phyloP scores from a whole-genome alignment of 1,284 basidiomycete genomes.

The Ceratobasidium sp. region DNA sequence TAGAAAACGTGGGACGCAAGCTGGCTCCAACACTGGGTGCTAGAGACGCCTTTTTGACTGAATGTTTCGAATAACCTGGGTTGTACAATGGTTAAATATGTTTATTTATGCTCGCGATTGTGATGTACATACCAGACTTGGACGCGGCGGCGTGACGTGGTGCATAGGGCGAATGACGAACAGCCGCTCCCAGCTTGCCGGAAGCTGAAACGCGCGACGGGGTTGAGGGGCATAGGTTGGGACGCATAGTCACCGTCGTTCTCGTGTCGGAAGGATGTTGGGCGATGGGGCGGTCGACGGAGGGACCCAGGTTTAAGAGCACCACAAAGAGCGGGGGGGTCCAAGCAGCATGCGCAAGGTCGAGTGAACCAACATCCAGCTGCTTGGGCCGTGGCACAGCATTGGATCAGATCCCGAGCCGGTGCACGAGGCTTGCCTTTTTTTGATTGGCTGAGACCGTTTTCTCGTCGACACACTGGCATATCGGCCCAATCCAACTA shows the following conservation, averaged over 20 bases:
- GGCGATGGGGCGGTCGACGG: background rate
- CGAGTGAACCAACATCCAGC: slow-evolving; percentile 9
- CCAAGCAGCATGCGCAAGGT: slow-evolving; percentile 22
- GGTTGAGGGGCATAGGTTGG: slow-evolving; percentile 1
- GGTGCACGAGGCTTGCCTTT: slow-evolving; percentile 5
- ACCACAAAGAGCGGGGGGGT: slow-evolving; percentile 8
- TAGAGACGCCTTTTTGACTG: background rate
- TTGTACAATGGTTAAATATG: background rate
- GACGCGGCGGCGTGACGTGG: background rate
- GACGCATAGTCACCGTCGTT: slow-evolving; percentile 1
- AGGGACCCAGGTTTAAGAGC: background rate
- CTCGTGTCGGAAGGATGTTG: background rate
- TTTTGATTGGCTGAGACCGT: background rate
- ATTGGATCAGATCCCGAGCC: background rate
- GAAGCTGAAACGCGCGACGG: slow-evolving; percentile 12
- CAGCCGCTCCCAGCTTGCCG: background rate
- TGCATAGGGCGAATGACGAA: slow-evolving; percentile 26
- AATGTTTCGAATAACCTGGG: slow-evolving; percentile 4
- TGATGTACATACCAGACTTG: background rate
- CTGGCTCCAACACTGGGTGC: slow-evolving; percentile 10
- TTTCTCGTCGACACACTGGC: background rate
- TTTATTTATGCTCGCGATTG: background rate
- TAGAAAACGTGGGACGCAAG: slow-evolving; percentile 22
- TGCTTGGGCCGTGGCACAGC: slow-evolving; percentile 8
- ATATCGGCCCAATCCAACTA: background rate